Conservation (phyloP, 2,329 filamentous ascomycete species). For the Fusarium stilboides region DNA sequence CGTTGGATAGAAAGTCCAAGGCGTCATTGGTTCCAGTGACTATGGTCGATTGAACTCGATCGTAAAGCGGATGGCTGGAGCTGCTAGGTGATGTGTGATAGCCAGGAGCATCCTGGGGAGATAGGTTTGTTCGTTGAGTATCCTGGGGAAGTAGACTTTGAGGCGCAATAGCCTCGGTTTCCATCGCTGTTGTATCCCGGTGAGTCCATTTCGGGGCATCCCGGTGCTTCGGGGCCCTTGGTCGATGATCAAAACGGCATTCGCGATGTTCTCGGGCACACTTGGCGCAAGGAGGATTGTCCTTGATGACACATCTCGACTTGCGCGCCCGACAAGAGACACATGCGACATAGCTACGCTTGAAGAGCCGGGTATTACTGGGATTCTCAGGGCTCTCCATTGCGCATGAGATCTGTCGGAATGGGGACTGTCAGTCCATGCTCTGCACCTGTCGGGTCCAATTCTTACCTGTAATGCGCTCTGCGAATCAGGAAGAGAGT, state of each 20-base stretch:
- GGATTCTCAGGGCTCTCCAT: constrained; percentile 27
- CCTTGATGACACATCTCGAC: constrained; percentile 35
- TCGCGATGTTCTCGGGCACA: constrained; percentile 37
- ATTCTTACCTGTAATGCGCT: neutral
- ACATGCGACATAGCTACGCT: constrained; percentile 41
- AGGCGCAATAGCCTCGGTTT: neutral
- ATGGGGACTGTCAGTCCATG: neutral
- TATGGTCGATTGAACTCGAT: constrained; percentile 28
- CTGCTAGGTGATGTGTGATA: constrained; percentile 12
- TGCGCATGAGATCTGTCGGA: neutral
- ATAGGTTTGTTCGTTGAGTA: neutral
- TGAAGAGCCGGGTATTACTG: constrained; percentile 22
- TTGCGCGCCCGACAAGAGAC: constrained; percentile 37
- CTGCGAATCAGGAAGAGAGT: neutral
- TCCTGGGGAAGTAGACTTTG: neutral
- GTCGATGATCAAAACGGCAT: constrained; percentile 30
- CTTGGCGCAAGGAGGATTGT: constrained; percentile 38
- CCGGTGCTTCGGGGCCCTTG: constrained; percentile 27
- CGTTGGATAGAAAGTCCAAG: constrained; percentile 32
- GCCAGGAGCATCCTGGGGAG: neutral
- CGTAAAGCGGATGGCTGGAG: constrained; percentile 14
- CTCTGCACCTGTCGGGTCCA: neutral
- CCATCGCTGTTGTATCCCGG: neutral
- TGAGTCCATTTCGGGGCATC: constrained; percentile 33
- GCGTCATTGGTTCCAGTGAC: constrained; percentile 38